A percentile compares a stretch with the other conserved stretches of the same genome.
These are phyloP conservation scores for Buxus sempervirens DNA, from an alignment of 164 flowering plant genomes.

Conservation along the genomic window DNA sequence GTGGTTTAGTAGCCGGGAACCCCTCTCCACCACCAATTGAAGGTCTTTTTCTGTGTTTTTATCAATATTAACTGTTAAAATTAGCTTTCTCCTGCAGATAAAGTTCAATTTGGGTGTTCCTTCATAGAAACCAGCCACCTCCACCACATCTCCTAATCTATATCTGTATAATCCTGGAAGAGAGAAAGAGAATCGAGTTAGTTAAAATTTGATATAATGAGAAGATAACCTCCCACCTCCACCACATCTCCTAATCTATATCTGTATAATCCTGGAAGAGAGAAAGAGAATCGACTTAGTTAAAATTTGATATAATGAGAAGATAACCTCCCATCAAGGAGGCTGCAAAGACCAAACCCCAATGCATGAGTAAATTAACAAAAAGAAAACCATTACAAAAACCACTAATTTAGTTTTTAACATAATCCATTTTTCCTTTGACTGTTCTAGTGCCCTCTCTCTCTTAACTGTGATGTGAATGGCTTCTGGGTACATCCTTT, in stretches of 20 bases:
- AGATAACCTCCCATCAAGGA: constrained; percentile 80
- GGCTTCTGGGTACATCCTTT: too few relatives aligned
- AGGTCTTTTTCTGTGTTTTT: constrained; percentile 90
- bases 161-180: constrained; percentile 77
- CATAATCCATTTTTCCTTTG: too few relatives aligned
- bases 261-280: constrained; percentile 71
- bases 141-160: constrained; percentile 86
- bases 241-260: constrained; percentile 89
- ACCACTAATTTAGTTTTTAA: too few relatives aligned
- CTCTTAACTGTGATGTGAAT: too few relatives aligned
- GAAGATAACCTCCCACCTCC: constrained; percentile 78
- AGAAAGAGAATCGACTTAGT: too few relatives aligned
- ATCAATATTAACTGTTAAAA: constrained; percentile 80
- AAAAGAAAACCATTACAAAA: too few relatives aligned
- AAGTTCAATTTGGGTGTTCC: constrained; percentile 80
- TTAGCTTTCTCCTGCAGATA: constrained; percentile 77
- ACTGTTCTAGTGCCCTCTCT: too few relatives aligned
- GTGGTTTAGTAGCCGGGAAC: constrained; percentile 39
- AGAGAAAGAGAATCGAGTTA: too few relatives aligned
- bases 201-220: too few relatives aligned
- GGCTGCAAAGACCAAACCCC: too few relatives aligned
- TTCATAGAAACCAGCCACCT: constrained; percentile 73
- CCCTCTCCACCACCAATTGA: constrained; percentile 71
- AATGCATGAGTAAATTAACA: background rate
- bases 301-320: too few relatives aligned